These are phyloP conservation scores for Chlamydomonas schloesseri DNA, from an alignment of 139 green algal genomes.

Conservation along the genomic window DNA sequence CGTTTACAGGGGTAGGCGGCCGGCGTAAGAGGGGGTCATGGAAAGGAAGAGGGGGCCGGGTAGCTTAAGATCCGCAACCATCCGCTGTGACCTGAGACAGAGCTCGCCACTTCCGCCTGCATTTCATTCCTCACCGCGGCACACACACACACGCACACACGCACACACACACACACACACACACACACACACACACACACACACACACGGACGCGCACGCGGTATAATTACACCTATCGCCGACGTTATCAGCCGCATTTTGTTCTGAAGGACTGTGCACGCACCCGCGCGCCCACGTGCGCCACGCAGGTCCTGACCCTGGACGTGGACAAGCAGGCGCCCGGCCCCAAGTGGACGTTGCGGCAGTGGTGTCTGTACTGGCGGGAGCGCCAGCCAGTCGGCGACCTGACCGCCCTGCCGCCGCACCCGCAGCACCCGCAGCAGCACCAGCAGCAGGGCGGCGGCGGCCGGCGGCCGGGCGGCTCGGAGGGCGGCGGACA, in stretches of 20 bases:
- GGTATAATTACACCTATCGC: too few relatives aligned
- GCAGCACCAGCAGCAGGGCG: background rate
- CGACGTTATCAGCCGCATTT: too few relatives aligned
- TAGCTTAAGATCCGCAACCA: background rate
- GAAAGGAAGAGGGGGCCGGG: too few relatives aligned
- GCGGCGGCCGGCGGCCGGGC: background rate
- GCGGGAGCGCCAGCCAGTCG: slow-evolving; percentile 16
- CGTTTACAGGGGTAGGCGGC: too few relatives aligned
- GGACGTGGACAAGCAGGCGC: slow-evolving; percentile 42
- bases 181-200: too few relatives aligned
- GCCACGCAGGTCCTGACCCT: slow-evolving; percentile 38
- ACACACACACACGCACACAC: too few relatives aligned
- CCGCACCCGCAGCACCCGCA: background rate
- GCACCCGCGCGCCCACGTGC: too few relatives aligned
- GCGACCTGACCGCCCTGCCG: background rate
- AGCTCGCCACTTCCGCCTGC: background rate
- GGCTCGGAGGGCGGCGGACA: background rate
- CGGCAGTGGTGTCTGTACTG: slow-evolving; percentile 56
- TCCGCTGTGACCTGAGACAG: background rate
- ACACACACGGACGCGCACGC: too few relatives aligned
- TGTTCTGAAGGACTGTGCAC: too few relatives aligned
- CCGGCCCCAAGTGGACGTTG: slow-evolving; percentile 46
- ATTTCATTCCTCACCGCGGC: too few relatives aligned
- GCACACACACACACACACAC: too few relatives aligned
- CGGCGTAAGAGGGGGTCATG: too few relatives aligned